Base-by-base conservation (phyloP, 768 basidiomycete genomes). In the Leccinum disarticulatum region DNA sequence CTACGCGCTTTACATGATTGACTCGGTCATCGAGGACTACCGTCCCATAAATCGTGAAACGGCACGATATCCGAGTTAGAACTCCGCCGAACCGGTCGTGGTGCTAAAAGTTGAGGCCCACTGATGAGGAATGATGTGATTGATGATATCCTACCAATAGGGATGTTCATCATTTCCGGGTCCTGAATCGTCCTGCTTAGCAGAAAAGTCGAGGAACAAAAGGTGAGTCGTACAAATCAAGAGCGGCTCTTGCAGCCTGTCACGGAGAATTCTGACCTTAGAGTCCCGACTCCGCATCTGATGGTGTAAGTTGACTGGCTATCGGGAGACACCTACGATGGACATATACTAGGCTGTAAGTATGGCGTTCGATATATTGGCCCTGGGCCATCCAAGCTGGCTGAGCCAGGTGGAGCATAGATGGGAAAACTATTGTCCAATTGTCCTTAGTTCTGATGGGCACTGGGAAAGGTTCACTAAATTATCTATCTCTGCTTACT, bases 391-490 rank as follows among this genome's bases (percentile, higher is more conserved):
- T 56, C 46, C 49, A 25, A 43, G 50, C 19, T 3, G 25, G 28
- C 54, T 56, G 47, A 43, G 27, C 52, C 27, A 47, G 28, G 25
- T 43, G 51, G 47, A 22, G 25, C 50, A 57, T 50, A 50, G 57
- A 64, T 67, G 61, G 55, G 55, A 61, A 57, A 66, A 51, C 35
- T n/a, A 60, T 64, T 61, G 51, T 52, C 65, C 65, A 59, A 52
- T 62, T 63, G 52, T 54, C 65, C 63, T 19, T 51, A 43, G 33
- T 22, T 56, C 54, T 47, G 22, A 30, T 27, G 43, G 15, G 15
- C 27, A 55, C 55, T 62, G 68, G 59, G 68, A 73, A 68, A 68
- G 19, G 19, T 35, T 47, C 54, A 46, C 66, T 51, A 51, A 53
- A 63, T 52, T 64, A 56, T 63, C 57, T 30, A 22, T 55, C 51